Evolutionary conservation across 305 asterid species (phyloP).

Genomic region (Solanum hybrid): DNA sequence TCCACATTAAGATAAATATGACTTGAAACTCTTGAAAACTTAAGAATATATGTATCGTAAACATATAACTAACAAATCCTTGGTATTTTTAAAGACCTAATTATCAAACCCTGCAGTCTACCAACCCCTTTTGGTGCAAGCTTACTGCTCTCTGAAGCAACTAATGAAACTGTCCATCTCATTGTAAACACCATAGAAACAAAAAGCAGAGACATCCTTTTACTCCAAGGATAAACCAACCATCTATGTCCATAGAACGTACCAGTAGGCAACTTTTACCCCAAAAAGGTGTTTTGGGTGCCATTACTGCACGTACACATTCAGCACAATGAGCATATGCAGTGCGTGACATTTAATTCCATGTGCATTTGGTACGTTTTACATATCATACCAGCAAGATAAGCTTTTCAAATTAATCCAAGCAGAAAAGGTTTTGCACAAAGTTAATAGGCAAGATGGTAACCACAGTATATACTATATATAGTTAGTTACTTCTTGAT

Average conservation of each 20-base stretch:
- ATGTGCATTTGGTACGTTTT: neutral
- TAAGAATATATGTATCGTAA: neutral
- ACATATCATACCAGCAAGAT: neutral
- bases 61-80: neutral
- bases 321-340: neutral
- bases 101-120: neutral
- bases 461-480: neutral
- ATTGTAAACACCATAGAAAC: neutral
- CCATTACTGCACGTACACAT: neutral
- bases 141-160: neutral
- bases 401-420: neutral
- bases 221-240: neutral
- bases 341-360: neutral
- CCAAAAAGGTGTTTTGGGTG: neutral
- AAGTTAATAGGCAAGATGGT: neutral
- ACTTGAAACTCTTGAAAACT: neutral
- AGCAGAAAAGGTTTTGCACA: neutral
- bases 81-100: neutral
- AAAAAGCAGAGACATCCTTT: neutral
- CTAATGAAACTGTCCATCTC: neutral
- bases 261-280: neutral
- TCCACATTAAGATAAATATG: neutral
- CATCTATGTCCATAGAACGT: neutral
- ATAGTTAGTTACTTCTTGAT: neutral
- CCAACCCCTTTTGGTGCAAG: neutral